A percentile compares a stretch with the other conserved stretches of the same genome.
Conservation (phyloP, 1,284 basidiomycete genomes). For the Cystobasidium sp. region DNA sequence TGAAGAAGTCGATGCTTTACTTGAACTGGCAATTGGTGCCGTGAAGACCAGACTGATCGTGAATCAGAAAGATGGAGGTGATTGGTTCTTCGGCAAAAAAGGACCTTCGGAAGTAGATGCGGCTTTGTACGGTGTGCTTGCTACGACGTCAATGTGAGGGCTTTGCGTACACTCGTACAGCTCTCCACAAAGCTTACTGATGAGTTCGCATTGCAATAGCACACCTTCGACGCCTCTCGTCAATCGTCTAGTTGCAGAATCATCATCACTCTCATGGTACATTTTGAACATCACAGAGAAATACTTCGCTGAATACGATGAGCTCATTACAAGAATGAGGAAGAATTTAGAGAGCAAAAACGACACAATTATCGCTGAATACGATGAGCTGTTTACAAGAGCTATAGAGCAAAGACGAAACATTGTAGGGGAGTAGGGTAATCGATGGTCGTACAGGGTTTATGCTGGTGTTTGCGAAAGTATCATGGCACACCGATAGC, state of each 20-base stretch:
- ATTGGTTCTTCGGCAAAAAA: conserved; percentile 16
- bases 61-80: background rate
- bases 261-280: background rate
- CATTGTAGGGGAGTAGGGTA: too few species aligned
- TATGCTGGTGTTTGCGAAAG: too few species aligned
- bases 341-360: too few species aligned
- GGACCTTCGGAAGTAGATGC: conserved; percentile 12
- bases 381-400: too few species aligned
- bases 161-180: too few species aligned
- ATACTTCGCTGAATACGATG: conserved; percentile 15
- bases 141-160: conserved; percentile 4
- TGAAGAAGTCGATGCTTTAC: conserved; percentile 27
- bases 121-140: background rate
- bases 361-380: too few species aligned
- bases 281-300: background rate
- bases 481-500: too few species aligned
- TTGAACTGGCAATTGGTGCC: background rate
- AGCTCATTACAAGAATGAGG: too few species aligned
- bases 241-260: background rate
- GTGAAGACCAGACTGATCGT: background rate
- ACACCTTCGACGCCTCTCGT: conserved; percentile 11
- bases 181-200: background rate
- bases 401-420: too few species aligned
- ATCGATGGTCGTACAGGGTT: too few species aligned
- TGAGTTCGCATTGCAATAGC: background rate